These are phyloP conservation scores for Penicillium nucicola DNA, from an alignment of 495 filamentous ascomycete genomes.

Conservation along the genomic window DNA sequence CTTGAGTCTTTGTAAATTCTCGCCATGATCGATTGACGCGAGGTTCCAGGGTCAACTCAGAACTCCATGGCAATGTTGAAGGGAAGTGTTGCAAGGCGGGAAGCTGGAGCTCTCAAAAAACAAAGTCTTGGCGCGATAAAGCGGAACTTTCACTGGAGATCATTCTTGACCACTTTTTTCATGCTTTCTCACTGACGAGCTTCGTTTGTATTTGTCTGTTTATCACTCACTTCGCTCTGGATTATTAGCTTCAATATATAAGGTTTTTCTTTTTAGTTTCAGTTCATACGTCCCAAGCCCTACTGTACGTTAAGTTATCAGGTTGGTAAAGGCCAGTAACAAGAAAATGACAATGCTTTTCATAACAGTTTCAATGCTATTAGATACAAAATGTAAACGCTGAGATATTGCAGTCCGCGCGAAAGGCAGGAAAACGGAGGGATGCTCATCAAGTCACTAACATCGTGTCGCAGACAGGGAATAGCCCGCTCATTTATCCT, in stretches of 20 bases:
- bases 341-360: not conserved
- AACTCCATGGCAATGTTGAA: constrained; percentile 35
- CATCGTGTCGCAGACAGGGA: constrained; percentile 18
- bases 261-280: too few relatives aligned
- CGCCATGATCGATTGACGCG: constrained; percentile 38
- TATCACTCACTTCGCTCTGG: not conserved
- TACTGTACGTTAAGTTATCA: too few relatives aligned
- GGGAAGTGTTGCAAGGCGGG: constrained; percentile 30
- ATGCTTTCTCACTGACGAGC: not conserved
- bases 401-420: not conserved
- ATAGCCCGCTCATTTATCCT: constrained; percentile 58
- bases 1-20: constrained; percentile 83
- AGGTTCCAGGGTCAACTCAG: constrained; percentile 27
- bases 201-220: not conserved
- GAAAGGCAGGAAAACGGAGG: constrained; percentile 11
- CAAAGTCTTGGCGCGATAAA: constrained; percentile 39
- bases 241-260: not conserved
- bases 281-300: too few relatives aligned
- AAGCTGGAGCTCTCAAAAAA: constrained; percentile 46
- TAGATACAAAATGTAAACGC: not conserved
- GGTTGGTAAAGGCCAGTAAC: too few relatives aligned
- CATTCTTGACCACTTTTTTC: too few relatives aligned
- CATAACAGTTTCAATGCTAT: not conserved
- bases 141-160: not conserved
- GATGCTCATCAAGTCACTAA: constrained; percentile 34